Percentiles rank a stretch among this genome's conserved stretches.
phyloP scores from a whole-genome alignment of 306 rosid genomes.

The Rubus idaeus region DNA sequence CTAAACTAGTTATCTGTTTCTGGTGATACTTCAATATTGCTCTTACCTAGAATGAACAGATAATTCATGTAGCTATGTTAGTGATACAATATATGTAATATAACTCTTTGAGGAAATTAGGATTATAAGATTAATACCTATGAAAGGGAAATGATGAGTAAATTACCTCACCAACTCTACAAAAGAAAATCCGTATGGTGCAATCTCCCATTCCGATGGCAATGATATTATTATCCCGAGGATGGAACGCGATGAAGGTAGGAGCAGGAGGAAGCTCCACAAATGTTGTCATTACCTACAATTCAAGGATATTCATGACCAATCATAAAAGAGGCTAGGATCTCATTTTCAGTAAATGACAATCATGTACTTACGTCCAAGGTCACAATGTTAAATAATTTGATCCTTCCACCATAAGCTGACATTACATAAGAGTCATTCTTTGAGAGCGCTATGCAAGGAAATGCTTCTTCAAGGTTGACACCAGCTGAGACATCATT shows the following conservation, averaged over 20 bases:
- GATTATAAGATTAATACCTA: not conserved
- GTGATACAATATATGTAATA: constrained; percentile 7
- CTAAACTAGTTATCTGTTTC: constrained; percentile 77
- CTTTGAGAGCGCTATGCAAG: constrained; percentile 85
- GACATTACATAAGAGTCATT: constrained; percentile 88
- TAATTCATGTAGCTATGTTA: constrained; percentile 18
- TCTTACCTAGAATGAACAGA: constrained; percentile 51
- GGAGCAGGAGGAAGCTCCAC: constrained; percentile 82
- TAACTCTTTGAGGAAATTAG: not conserved
- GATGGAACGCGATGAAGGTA: constrained; percentile 78
- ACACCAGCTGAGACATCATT: constrained; percentile 80
- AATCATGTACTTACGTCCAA: constrained; percentile 51
- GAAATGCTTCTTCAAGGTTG: constrained; percentile 82
- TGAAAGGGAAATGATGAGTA: not conserved
- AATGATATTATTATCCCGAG: constrained; percentile 84
- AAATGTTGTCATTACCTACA: constrained; percentile 83
- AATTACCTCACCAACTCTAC: constrained; percentile 76
- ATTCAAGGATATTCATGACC: constrained; percentile 22
- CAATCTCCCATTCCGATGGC: constrained; percentile 97
- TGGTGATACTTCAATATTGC: constrained; percentile 81
- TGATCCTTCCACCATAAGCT: constrained; percentile 86
- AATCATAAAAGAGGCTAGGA: constrained; percentile 17
- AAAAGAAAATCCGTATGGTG: constrained; percentile 75
- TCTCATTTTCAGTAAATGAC: constrained; percentile 8
- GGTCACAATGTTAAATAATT: constrained; percentile 79